These are phyloP conservation scores for Hanseniaspora guilliermondii DNA, from an alignment of 805 yeast genomes.

Conservation along the genomic window DNA sequence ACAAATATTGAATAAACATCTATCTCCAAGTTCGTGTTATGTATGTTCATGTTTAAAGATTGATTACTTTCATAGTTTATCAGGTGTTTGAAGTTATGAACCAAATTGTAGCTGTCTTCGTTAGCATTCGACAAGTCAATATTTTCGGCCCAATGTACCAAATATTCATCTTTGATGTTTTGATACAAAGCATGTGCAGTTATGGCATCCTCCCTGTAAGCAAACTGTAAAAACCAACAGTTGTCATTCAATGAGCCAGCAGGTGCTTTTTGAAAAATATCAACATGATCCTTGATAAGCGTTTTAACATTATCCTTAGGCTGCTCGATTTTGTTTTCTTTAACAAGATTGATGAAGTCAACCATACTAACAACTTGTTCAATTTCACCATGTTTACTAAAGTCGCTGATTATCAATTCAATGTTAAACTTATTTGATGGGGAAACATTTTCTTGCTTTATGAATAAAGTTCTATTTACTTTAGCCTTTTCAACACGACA, in stretches of 20 bases:
- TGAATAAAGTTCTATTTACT: conserved; percentile 73
- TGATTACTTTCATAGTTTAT: background rate
- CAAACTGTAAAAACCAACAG: conserved; percentile 67
- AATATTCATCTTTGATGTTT: conserved; percentile 36
- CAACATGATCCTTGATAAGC: background rate
- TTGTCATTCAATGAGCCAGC: conserved; percentile 20
- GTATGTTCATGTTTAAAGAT: background rate
- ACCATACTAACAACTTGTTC: conserved; percentile 46
- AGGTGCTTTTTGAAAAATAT: background rate
- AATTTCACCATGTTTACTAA: conserved; percentile 51
- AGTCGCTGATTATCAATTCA: conserved; percentile 18
- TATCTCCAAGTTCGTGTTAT: conserved; percentile 26
- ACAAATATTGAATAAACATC: conserved; percentile 68
- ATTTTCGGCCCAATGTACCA: conserved; percentile 79
- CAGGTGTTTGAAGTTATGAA: conserved; percentile 6
- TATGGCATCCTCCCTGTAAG: conserved; percentile 76
- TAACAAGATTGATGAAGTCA: background rate
- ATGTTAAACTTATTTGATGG: background rate
- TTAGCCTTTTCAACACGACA: conserved; percentile 84
- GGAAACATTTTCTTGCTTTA: conserved; percentile 27
- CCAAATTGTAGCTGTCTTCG: conserved; percentile 21
- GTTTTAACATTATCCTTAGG: background rate
- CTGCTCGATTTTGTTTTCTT: background rate
- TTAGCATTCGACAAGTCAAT: conserved; percentile 38
- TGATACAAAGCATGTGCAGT: conserved; percentile 65